Base-by-base conservation (phyloP, 2,329 filamentous ascomycete genomes). In the Phialophora tarda region DNA sequence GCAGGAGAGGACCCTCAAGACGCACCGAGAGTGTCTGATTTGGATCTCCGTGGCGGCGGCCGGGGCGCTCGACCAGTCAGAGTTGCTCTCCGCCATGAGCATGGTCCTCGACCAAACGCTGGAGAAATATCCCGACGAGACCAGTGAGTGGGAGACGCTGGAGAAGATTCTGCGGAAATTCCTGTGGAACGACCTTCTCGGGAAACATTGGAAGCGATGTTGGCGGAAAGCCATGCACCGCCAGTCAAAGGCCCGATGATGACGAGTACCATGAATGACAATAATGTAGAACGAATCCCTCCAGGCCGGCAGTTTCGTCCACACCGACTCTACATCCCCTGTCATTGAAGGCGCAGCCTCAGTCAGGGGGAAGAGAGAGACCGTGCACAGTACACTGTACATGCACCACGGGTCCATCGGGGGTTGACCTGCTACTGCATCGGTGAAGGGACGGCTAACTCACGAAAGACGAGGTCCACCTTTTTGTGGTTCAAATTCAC, bases 101-200 rank as follows among this genome's bases (percentile, higher is more conserved):
- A 63, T 47, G 54, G 44, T 69, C 17, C 28, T 69, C 23, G 60
- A 69, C 23, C 32, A 66, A n/a, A 56, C 61, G 8, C 50, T 69
- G 21, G 61, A 64, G 23, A 61, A 63, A 47, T 69, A 64, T 44
- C 67, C 67, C 7, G 47, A 63, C 17, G 64, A 66, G 51, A 67
- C 44, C n/a, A 30, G 44, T 12, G 48, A 32, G 12, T 69, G 67
- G 67, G 34, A 61, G 14, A 55, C 60, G 8, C 26, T 69, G 28
- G 64, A 66, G 44, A 55, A 54, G n/a, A 64, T 69, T 8, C 62
- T 69, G 44, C 30, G 56, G 58, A 66, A 60, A 48, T 69, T 62
- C 26, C 41, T 69, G 28, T 69, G 67, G 67, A 63, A 62, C 55
- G 63, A 65, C 34, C 26, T 59, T 30, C 63, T 69, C 5, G 61